Evolutionary conservation across 1,284 basidiomycete species (phyloP), one percentile per base, ranked within the genome.

Genomic region (Ceratobasidium theobromae): DNA sequence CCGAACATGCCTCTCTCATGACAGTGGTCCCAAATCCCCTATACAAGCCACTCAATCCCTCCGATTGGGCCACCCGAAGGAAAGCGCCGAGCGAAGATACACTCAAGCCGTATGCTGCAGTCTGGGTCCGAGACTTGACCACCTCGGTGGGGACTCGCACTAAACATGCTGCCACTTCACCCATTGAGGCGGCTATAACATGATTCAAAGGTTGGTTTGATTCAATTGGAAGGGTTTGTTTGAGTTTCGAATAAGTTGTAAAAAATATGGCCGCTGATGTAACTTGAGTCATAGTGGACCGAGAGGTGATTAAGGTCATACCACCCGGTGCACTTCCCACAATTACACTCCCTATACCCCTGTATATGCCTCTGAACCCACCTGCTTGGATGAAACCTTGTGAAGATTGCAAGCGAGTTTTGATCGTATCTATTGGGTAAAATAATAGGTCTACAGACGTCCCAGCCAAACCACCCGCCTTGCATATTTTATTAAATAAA

Each of bases 321-420:
- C 94, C 94, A 74, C 96, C 96, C 0, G 97, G 96, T 12, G 96
- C 95, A 74, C 94, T 95, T 18, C 96, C 97, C 8, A 98, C 87
- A 0, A 95, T 88, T 0, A 98, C 95, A 75, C 94, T 97, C 18
- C 95, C 95, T 4, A 99, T 80, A 12, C 97, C 96, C 71, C 91
- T 89, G 78, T 99, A 99, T 12, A 99, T 86, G 5, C 95, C 95
- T 51, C 79, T 85, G 76, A 99, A 93, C 0, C 95, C 96, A 6
- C 97, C 96, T 1, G 93, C 87, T 25, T 81, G 79, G 66, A 86
- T 76, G 76, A 99, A 98, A 1, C 96, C 96, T 74, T 92, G 87
- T 0, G 86, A 77, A 2, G 94, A 89, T 74, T 99, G 96, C 60
- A 98, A 79, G 35, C 96, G 87, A 14, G 96, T 98, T 78, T 99